These are phyloP conservation scores for Rhododendron simsii DNA, from an alignment of 148 eudicot species.

Conservation along the genomic window DNA sequence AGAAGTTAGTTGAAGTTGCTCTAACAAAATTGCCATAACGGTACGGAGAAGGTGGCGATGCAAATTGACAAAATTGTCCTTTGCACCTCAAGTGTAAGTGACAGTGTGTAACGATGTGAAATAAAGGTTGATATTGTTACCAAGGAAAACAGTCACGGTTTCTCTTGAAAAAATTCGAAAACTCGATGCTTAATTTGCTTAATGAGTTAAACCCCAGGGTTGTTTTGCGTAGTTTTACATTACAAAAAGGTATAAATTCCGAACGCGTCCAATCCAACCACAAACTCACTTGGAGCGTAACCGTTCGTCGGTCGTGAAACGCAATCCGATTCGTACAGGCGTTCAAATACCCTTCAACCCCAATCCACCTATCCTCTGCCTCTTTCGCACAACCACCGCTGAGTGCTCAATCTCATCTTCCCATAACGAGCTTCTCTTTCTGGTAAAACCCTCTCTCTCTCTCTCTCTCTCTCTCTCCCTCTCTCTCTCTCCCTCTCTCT, in stretches of 20 bases:
- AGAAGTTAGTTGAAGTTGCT: too few relatives aligned
- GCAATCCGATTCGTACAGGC: background rate
- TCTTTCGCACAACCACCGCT: background rate
- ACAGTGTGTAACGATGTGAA: background rate
- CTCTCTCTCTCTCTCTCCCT: background rate
- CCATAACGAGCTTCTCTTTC: background rate
- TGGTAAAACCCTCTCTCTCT: background rate
- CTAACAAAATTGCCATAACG: background rate
- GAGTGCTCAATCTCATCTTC: background rate
- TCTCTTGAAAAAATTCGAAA: background rate
- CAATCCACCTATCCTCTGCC: slow-evolving; percentile 6
- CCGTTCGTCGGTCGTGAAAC: background rate
- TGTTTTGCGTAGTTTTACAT: background rate
- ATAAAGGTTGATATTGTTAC: background rate
- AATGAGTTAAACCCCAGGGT: background rate
- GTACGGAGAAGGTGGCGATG: background rate
- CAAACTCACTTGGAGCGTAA: background rate
- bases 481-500: background rate
- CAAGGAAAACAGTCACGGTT: background rate
- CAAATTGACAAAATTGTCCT: background rate
- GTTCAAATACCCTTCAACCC: background rate
- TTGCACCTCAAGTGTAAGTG: background rate
- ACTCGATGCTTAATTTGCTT: background rate
- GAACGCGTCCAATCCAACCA: background rate
- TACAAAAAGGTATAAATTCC: background rate